Evolutionary conservation across 1,284 basidiomycete species (phyloP).

Genomic region (Cryptococcus sp.): DNA sequence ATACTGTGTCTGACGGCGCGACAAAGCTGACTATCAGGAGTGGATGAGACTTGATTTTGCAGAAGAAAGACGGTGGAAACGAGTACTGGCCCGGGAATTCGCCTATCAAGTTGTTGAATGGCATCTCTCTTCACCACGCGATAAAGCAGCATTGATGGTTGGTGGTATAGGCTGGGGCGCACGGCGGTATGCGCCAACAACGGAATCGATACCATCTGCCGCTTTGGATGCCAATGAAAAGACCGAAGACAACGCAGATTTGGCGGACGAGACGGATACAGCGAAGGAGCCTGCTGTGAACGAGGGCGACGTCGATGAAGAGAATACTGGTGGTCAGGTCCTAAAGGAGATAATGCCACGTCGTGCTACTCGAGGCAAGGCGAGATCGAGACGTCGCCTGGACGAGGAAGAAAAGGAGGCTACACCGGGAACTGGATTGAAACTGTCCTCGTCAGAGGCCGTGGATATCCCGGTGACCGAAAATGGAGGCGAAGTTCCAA

Average conservation of each 20-base stretch:
- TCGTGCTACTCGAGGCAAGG: neutral
- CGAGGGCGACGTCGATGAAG: conserved; percentile 13
- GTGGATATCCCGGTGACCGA: too few relatives aligned
- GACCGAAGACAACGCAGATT: conserved; percentile 4
- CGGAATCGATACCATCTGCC: conserved; percentile 23
- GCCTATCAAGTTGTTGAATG: conserved; percentile 80
- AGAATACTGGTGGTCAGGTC: conserved; percentile 29
- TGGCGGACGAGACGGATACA: conserved; percentile 24
- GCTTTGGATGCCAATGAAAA: neutral
- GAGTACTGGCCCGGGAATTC: conserved; percentile 77
- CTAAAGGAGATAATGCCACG: conserved; percentile 12
- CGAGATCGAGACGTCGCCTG: neutral
- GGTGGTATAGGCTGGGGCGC: conserved; percentile 42
- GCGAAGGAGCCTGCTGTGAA: conserved; percentile 23
- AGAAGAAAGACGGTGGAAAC: conserved; percentile 92
- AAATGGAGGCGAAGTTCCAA: too few relatives aligned
- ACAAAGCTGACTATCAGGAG: conserved; percentile 55
- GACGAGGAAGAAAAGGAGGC: neutral
- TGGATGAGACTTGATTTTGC: conserved; percentile 96
- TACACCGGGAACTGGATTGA: too few relatives aligned
- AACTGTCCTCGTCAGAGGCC: too few relatives aligned
- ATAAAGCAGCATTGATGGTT: conserved; percentile 62
- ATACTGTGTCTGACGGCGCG: neutral
- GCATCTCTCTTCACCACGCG: conserved; percentile 69
- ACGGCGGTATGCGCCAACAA: conserved; percentile 2